These are phyloP conservation scores for Cystoderma amianthinum DNA, from an alignment of 768 basidiomycete genomes.

Conservation along the genomic window DNA sequence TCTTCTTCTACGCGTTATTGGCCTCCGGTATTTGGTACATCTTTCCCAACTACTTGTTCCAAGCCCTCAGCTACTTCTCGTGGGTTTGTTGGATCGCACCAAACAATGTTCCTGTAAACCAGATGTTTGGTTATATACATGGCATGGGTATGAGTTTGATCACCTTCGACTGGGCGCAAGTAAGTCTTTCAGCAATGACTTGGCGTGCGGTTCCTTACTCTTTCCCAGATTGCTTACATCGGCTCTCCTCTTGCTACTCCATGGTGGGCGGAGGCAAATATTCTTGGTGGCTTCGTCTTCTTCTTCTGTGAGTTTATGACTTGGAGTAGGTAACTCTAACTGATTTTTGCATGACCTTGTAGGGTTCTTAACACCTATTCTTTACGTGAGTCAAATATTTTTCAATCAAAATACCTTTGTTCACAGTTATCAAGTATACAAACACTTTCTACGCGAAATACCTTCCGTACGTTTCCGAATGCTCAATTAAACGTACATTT, in stretches of 20 bases:
- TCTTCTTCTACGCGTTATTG: constrained; percentile 63
- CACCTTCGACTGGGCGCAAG: constrained; percentile 80
- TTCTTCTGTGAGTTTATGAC: constrained; percentile 48
- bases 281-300: constrained; percentile 53
- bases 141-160: constrained; percentile 65
- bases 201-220: constrained; percentile 2
- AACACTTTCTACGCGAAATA: constrained; percentile 55
- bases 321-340: not conserved
- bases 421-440: constrained; percentile 33
- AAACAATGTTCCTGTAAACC: constrained; percentile 60
- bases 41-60: constrained; percentile 71
- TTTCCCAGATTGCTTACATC: constrained; percentile 50
- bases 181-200: constrained; percentile 13
- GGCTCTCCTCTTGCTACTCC: constrained; percentile 71
- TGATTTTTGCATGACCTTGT: not conserved
- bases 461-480: constrained; percentile 36
- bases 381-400: constrained; percentile 38
- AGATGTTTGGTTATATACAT: constrained; percentile 64
- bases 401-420: not conserved
- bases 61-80: constrained; percentile 53
- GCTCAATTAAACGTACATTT: constrained; percentile 3
- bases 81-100: constrained; percentile 66
- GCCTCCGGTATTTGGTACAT: constrained; percentile 59
- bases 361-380: constrained; percentile 53
- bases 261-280: constrained; percentile 80